Base-by-base conservation (phyloP, 169 alveolate genomes). In the Eimeria praecox region DNA sequence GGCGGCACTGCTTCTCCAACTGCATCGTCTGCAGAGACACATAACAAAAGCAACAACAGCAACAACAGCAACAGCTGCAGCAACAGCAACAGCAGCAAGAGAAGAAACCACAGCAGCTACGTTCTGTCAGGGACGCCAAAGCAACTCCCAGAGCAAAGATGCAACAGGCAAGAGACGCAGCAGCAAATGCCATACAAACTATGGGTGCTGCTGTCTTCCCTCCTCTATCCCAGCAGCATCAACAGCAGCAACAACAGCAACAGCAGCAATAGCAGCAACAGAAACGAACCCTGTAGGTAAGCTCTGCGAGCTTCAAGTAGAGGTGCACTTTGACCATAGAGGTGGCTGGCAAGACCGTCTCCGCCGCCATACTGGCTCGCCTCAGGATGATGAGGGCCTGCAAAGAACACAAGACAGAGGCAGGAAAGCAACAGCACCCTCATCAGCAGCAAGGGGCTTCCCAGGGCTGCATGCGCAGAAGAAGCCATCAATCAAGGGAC, bases 321-420 rank as follows among this genome's bases (percentile, higher is more conserved):
- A 98, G 95, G 78, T 98, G 98, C 40, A 98, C 98, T 96, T 97
- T 98, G 69, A 97, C 99, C 56, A 97, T 97, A 80, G 98, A 97
- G 46, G 98, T 97, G 38, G 92, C 77, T 5, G 99, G 99, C 86
- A 98, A 88, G 52, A 98, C 98, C 40, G 96, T 96, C 56, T 98
- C 98, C 64, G 99, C 98, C 64, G 98, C 97, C 71, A 98, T 87
- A 1, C 96, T 75, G 64, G 99, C 98, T 30, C 97, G 96, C 85
- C 98, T 96, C 27, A 98, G 87, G 90, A 95, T 96, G 35, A 71
- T 75, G 66, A 97, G 95, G 27, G 99, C 97, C 94, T 69, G 86
- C 54, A 52, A 1, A 33, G 22, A 33, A 22, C 71, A 44, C 89
- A 40, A 22, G 16, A 49, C 86, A 30, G 86, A 33, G 1, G 69